These are phyloP conservation scores for Cryptococcus neoformans DNA, from an alignment of 1,284 basidiomycete species.

Conservation along the genomic window DNA sequence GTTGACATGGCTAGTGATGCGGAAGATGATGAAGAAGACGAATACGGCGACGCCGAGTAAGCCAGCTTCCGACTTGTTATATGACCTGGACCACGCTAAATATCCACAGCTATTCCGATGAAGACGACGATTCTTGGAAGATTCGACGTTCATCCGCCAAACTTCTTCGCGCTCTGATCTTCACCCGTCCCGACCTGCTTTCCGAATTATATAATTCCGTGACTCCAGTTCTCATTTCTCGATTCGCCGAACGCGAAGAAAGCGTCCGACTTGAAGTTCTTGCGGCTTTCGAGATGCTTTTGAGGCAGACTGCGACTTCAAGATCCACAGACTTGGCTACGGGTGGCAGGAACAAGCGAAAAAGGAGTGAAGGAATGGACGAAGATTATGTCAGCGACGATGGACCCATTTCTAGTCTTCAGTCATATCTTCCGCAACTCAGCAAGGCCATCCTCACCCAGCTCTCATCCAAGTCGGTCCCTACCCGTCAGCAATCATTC, in stretches of 20 bases:
- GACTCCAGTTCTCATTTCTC: conserved; percentile 80
- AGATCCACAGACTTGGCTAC: conserved; percentile 27
- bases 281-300: conserved; percentile 73
- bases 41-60: conserved; percentile 70
- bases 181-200: conserved; percentile 82
- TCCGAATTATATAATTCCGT: conserved; percentile 74
- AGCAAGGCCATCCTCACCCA: conserved; percentile 81
- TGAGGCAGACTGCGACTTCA: conserved; percentile 65
- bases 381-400: conserved; percentile 61
- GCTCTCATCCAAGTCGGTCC: conserved; percentile 77
- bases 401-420: conserved; percentile 51
- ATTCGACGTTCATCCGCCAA: conserved; percentile 92
- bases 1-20: conserved; percentile 46
- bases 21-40: conserved; percentile 52
- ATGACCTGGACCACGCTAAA: not conserved
- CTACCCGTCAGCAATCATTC: conserved; percentile 81
- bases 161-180: conserved; percentile 76
- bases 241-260: conserved; percentile 93
- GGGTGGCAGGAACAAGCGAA: conserved; percentile 50
- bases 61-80: conserved; percentile 18
- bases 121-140: conserved; percentile 99
- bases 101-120: conserved; percentile 77
- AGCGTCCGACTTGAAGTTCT: conserved; percentile 94
- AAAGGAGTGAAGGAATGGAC: conserved; percentile 67
- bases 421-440: conserved; percentile 69